Evolutionary conservation across 164 flowering plant genomes (phyloP).

Genomic region (Malania oleifera): DNA sequence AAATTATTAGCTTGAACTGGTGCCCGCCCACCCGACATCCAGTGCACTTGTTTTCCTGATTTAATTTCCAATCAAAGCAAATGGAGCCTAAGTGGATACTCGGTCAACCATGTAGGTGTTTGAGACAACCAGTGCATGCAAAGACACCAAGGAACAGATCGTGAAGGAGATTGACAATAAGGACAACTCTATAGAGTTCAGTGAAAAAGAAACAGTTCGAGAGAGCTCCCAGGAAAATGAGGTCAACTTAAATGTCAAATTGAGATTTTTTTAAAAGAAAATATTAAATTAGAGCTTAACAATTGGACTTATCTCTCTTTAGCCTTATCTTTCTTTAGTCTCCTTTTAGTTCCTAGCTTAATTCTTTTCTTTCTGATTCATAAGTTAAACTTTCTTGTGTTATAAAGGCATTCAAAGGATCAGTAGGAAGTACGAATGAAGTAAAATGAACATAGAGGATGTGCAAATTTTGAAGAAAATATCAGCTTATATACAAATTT

Average conservation of each 20-base stretch:
- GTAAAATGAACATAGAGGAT: slow-evolving; percentile 12
- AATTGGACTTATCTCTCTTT: too few relatives aligned
- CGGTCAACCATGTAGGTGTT: background rate
- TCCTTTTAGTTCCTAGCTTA: background rate
- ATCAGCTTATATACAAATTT: slow-evolving; percentile 8
- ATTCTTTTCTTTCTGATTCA: background rate
- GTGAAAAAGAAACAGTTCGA: slow-evolving; percentile 1
- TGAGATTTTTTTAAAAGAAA: too few relatives aligned
- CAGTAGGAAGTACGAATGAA: background rate
- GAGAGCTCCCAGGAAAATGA: slow-evolving; percentile 9
- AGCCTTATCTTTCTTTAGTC: too few relatives aligned
- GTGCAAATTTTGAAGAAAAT: slow-evolving; percentile 11
- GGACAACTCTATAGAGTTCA: slow-evolving; percentile 1
- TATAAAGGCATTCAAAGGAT: slow-evolving; percentile 7
- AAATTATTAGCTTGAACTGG: too few relatives aligned
- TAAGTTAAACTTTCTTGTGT: background rate
- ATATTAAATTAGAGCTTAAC: too few relatives aligned
- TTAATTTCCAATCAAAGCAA: too few relatives aligned
- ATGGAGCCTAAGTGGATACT: slow-evolving; percentile 1
- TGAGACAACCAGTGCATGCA: background rate
- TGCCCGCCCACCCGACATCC: too few relatives aligned
- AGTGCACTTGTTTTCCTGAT: too few relatives aligned
- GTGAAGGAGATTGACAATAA: background rate
- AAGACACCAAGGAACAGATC: slow-evolving; percentile 6
- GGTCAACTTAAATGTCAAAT: too few relatives aligned